Conservation (phyloP, 352 stramenopile species). For the Nothophytophthora sp. region DNA sequence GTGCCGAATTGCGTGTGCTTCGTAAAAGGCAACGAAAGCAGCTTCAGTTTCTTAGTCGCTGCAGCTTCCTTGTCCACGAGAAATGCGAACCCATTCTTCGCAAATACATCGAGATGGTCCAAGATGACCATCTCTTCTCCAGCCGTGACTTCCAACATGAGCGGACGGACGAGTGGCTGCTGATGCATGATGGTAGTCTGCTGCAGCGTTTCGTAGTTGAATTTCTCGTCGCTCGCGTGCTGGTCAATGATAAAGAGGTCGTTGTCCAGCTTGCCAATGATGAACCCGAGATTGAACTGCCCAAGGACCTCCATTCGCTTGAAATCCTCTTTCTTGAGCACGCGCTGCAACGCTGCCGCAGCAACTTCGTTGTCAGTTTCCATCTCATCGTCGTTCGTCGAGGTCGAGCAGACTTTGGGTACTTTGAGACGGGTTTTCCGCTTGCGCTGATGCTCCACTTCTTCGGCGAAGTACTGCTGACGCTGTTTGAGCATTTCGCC, state of each 20-base stretch:
- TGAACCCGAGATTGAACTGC: slow-evolving; percentile 99
- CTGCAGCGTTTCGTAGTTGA: slow-evolving; percentile 76
- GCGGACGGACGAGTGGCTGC: slow-evolving; percentile 93
- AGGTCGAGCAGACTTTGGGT: slow-evolving; percentile 40
- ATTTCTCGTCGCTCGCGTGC: slow-evolving; percentile 97
- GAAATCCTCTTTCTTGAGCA: slow-evolving; percentile 93
- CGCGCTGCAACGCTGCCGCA: slow-evolving; percentile 59
- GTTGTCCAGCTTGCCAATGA: slow-evolving; percentile 89
- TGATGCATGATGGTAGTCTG: slow-evolving; percentile 93
- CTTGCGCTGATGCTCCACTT: slow-evolving; percentile 36
- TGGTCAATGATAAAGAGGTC: slow-evolving; percentile 99
- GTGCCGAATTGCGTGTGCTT: slow-evolving; percentile 88
- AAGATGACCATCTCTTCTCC: slow-evolving; percentile 94
- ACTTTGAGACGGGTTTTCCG: slow-evolving; percentile 33
- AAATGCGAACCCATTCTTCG: slow-evolving; percentile 94
- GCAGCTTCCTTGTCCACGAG: slow-evolving; percentile 46
- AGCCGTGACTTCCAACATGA: slow-evolving; percentile 91
- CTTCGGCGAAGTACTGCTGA: slow-evolving; percentile 42
- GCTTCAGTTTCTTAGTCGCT: slow-evolving; percentile 59
- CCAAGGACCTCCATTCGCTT: slow-evolving; percentile 91
- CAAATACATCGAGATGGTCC: slow-evolving; percentile 94
- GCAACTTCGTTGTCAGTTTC: slow-evolving; percentile 42
- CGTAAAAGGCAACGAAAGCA: slow-evolving; percentile 85
- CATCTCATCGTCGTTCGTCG: slow-evolving; percentile 4
- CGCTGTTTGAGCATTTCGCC: slow-evolving; percentile 39